Conservation (phyloP, 2,329 filamentous ascomycete genomes). For the Aspergillus sp. region DNA sequence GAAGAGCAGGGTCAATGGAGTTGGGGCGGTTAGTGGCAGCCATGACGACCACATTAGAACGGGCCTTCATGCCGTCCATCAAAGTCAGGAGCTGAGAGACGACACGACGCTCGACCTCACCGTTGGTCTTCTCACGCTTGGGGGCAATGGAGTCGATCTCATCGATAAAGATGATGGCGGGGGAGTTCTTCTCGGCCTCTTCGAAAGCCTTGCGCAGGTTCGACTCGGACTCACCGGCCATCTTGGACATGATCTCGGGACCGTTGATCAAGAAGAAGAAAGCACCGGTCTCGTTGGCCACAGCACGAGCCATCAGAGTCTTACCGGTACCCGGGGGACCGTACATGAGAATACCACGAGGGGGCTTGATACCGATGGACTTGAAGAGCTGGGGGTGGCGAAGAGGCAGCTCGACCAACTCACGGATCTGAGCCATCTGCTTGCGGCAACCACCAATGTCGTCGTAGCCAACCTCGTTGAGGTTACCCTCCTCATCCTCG, state of each 20-base stretch:
- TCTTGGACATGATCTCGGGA: constrained; percentile 99
- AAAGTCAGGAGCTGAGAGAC: constrained; percentile 94
- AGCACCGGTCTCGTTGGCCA: constrained; percentile 96
- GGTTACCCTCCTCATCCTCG: constrained; percentile 97
- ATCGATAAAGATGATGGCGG: constrained; percentile 98
- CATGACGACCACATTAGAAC: constrained; percentile 98
- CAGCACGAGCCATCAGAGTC: constrained; percentile 96
- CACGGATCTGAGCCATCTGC: constrained; percentile 99
- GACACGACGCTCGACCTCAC: constrained; percentile 96
- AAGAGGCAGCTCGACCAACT: constrained; percentile 94
- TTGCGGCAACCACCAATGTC: constrained; percentile 99
- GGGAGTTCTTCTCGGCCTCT: constrained; percentile 98
- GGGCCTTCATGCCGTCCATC: constrained; percentile 99
- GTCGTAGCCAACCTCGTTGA: constrained; percentile 98
- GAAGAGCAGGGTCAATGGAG: constrained; percentile 95
- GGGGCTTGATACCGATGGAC: constrained; percentile 99
- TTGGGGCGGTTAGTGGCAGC: constrained; percentile 98
- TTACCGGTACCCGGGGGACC: constrained; percentile 98
- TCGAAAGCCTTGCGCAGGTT: constrained; percentile 99
- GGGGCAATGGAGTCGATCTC: constrained; percentile 99
- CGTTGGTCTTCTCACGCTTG: constrained; percentile 99
- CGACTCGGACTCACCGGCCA: constrained; percentile 98
- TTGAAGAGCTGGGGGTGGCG: constrained; percentile 99
- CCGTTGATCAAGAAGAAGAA: constrained; percentile 99
- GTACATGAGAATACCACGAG: constrained; percentile 93